Evolutionary conservation across 228 moss, liverwort and hornwort genomes (phyloP).

Genomic region (Sphagnum fallax): DNA sequence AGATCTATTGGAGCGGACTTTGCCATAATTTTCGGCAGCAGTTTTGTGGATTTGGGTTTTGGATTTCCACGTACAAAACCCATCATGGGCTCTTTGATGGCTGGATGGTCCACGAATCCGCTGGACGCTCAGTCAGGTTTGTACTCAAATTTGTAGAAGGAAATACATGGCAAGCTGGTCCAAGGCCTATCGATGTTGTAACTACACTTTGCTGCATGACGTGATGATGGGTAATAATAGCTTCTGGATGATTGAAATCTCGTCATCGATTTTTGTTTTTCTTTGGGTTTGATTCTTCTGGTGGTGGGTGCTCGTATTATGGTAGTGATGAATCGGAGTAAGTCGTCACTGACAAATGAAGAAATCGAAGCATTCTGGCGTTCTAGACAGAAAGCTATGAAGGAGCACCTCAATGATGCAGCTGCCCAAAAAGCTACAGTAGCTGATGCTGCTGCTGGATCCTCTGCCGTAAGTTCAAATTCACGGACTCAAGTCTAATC

Average conservation of each 20-base stretch:
- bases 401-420: constrained; percentile 50
- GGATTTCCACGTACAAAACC: no score
- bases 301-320: no score
- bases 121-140: constrained; percentile 35
- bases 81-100: constrained; percentile 46
- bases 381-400: constrained; percentile 27
- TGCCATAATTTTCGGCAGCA: no score
- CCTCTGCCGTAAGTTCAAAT: not conserved
- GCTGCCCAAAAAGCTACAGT: constrained; percentile 21
- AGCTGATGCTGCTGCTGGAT: constrained; percentile 11
- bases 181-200: not conserved
- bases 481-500: not conserved
- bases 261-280: no score
- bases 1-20: no score
- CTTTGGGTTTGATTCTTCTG: no score
- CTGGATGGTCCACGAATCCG: constrained; percentile 36
- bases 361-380: constrained; percentile 39
- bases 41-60: no score
- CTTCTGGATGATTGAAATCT: no score
- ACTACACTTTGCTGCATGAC: not conserved
- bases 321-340: constrained; percentile 21
- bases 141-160: not conserved
- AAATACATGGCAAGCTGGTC: no score
- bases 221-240: not conserved
- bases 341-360: constrained; percentile 44